phyloP scores from a whole-genome alignment of 2,329 filamentous ascomycete genomes.

The Periconia sp. region DNA sequence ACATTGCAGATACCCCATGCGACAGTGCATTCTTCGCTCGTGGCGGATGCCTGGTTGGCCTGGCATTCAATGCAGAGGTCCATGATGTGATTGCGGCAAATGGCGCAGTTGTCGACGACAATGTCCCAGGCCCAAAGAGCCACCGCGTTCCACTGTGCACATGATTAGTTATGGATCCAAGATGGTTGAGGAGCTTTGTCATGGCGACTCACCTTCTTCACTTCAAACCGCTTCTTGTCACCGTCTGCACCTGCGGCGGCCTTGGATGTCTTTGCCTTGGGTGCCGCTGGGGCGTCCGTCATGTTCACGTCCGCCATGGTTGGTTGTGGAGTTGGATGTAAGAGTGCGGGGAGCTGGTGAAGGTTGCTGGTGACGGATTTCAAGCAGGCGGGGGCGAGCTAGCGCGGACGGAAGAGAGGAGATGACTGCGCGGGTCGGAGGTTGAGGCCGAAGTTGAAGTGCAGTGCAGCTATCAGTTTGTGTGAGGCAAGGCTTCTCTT shows the following conservation, averaged over 20 bases:
- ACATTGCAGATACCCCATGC: conserved; percentile 99
- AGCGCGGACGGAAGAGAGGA: too few relatives aligned
- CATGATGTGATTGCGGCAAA: conserved; percentile 99
- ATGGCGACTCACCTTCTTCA: conserved; percentile 78
- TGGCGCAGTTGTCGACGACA: conserved; percentile 98
- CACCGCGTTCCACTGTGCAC: conserved; percentile 88
- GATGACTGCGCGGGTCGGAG: not conserved
- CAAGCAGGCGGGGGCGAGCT: too few relatives aligned
- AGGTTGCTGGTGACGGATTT: not conserved
- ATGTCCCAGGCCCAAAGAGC: conserved; percentile 99
- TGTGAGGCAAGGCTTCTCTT: not conserved
- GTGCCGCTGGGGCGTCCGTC: conserved; percentile 71
- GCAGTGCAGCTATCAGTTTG: too few relatives aligned
- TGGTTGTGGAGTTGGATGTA: conserved; percentile 43
- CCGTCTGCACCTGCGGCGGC: conserved; percentile 53
- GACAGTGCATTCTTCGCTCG: conserved; percentile 96
- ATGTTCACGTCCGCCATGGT: conserved; percentile 95
- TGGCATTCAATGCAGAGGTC: conserved; percentile 99
- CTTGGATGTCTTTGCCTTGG: conserved; percentile 56
- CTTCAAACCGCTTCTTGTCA: conserved; percentile 96
- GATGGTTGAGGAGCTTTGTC: not conserved
- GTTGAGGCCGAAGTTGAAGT: not conserved
- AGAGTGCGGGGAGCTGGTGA: not conserved
- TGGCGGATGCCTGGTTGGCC: conserved; percentile 95
- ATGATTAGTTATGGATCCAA: conserved; percentile 18